A percentile compares a stretch with the other conserved stretches of the same genome.
These are phyloP conservation scores for Immersiella caudata DNA, from an alignment of 495 filamentous ascomycete species.

Conservation along the genomic window DNA sequence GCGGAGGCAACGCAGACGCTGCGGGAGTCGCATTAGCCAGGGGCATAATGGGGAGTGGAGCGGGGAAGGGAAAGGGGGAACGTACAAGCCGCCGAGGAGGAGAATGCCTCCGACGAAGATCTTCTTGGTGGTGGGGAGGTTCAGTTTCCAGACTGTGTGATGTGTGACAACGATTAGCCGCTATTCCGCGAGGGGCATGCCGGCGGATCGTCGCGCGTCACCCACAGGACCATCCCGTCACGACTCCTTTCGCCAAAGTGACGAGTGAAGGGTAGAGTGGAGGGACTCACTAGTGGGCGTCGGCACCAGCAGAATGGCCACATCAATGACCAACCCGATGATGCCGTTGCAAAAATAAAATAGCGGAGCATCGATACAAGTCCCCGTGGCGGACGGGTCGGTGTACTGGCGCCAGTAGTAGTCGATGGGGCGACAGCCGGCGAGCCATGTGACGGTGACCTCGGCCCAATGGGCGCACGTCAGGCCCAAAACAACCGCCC, in stretches of 20 bases:
- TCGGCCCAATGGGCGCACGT: constrained; percentile 26
- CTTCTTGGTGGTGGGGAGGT: constrained; percentile 43
- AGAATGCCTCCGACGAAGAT: constrained; percentile 46
- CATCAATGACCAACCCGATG: constrained; percentile 43
- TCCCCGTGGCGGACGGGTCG: constrained; percentile 24
- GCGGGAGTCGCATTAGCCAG: not conserved
- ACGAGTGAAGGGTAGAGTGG: not conserved
- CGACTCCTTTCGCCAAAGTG: not conserved
- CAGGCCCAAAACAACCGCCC: constrained; percentile 24
- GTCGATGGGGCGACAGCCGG: constrained; percentile 24
- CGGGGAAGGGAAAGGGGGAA: constrained; percentile 12
- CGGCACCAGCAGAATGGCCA: constrained; percentile 48
- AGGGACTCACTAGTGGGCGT: constrained; percentile 37
- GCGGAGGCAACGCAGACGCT: constrained; percentile 47
- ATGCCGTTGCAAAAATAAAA: constrained; percentile 32
- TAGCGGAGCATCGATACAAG: constrained; percentile 28
- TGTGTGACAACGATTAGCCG: constrained; percentile 5
- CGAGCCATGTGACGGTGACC: constrained; percentile 30
- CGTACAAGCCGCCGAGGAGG: constrained; percentile 45
- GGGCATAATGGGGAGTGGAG: constrained; percentile 5
- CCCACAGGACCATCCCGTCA: not conserved
- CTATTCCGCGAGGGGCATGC: constrained; percentile 3
- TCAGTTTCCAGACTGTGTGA: constrained; percentile 36
- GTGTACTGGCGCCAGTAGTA: constrained; percentile 34
- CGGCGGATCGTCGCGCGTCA: constrained; percentile 2